Conservation (phyloP, 257 asterid species). For the Thymus mandschuricus region DNA sequence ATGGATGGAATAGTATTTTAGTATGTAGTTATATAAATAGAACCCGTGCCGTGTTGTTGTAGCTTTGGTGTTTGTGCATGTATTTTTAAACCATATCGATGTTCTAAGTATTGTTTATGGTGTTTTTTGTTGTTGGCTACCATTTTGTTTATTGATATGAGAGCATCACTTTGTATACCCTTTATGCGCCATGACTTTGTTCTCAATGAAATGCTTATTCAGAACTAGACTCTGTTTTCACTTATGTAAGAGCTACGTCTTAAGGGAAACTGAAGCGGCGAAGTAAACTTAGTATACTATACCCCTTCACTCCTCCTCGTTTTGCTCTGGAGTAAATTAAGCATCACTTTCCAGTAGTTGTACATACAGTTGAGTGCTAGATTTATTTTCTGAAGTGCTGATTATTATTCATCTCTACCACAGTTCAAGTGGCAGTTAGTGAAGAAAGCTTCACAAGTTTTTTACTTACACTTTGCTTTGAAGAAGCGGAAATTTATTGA, state of each 20-base stretch:
- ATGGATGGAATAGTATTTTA: neutral
- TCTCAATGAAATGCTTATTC: neutral
- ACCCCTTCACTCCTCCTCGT: neutral
- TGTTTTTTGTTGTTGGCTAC: neutral
- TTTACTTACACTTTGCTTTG: conserved; percentile 79
- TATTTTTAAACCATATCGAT: neutral
- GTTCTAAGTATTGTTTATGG: conserved; percentile 4
- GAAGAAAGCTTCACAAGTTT: conserved; percentile 87
- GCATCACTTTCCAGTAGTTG: neutral
- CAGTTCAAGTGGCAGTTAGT: conserved; percentile 93
- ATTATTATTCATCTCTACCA: conserved; percentile 28
- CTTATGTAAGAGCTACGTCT: neutral
- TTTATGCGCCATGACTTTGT: neutral
- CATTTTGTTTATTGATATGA: neutral
- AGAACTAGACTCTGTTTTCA: neutral
- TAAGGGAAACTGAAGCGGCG: neutral
- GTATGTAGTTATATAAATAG: neutral
- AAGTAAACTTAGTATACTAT: conserved; percentile 3
- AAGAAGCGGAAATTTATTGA: conserved; percentile 83
- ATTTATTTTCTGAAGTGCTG: conserved; percentile 34
- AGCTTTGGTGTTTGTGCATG: neutral
- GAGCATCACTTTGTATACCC: conserved; percentile 19
- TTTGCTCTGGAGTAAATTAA: no score
- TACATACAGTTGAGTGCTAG: neutral
- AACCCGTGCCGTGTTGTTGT: neutral